Evolutionary conservation across 352 stramenopile species (phyloP), one percentile per base, ranked within the genome.

Genomic region (Pythium phragmiticola): DNA sequence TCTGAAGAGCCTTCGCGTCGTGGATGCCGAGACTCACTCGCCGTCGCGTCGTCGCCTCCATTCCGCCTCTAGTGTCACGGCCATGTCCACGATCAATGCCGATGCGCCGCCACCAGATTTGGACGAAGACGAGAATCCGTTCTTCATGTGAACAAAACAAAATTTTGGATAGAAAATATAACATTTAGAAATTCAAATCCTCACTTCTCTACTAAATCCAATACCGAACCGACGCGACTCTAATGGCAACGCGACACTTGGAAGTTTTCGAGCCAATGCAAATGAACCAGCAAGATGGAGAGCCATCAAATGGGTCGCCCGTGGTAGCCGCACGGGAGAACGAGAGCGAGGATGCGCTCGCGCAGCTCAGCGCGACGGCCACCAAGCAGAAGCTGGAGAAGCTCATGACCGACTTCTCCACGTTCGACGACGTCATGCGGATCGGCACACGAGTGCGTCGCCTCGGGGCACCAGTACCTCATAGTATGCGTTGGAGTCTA

Each of bases 371-470:
- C 33, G 74, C 80, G 45, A 92, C 82, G 21, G 81, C 85, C 23
- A 95, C 87, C 12, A 89, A 90, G 63, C 80, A 70, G 63, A 94
- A 93, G 61, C 75, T 96, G 17, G 78, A 91, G 47, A 83, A 87
- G 46, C 85, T 96, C 67, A 93, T 96, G 80, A 81, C 74, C 48
- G 82, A 85, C 64, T 96, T 96, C 65, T 83, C 84, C 11, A 80
- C 73, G 16, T 96, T 96, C 59, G 86, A 96, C 74, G 81, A 92
- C 39, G 79, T 90, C 57, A 95, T 96, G 88, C 79, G 81, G 34
- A 84, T 93, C 52, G 84, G 88, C 63, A 96, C 88, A 17, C 69
- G 86, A 36, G 83, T 89, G 66, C 30, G 64, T 46, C 17, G 39
- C 39, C 17, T 47, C 1, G 41, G 26, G 26, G 26, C 26, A 30